Conservation (phyloP, 768 basidiomycete species). For the Collybia nuda region DNA sequence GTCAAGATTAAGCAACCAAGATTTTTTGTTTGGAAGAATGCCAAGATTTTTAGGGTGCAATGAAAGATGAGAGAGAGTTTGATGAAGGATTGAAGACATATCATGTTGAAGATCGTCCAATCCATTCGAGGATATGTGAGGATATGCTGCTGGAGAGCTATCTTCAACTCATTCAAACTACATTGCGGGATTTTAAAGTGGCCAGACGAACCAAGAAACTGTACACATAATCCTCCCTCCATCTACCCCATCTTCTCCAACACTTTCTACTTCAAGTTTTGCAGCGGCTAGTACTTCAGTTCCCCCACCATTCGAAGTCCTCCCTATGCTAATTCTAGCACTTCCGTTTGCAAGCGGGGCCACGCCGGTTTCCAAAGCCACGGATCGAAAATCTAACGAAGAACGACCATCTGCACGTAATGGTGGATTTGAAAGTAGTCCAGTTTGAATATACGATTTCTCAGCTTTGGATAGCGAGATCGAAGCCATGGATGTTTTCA, state of each 20-base stretch:
- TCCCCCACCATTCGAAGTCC: slow-evolving; percentile 53
- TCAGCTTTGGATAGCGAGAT: slow-evolving; percentile 73
- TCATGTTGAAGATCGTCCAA: slow-evolving; percentile 81
- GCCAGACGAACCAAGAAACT: slow-evolving; percentile 71
- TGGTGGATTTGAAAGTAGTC: slow-evolving; percentile 57
- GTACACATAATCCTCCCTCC: slow-evolving; percentile 65
- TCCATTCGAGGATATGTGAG: slow-evolving; percentile 57
- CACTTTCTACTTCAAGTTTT: slow-evolving; percentile 75
- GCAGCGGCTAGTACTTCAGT: slow-evolving; percentile 80
- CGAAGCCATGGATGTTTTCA: neutral
- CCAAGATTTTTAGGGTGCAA: slow-evolving; percentile 64
- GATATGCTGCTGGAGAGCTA: slow-evolving; percentile 83
- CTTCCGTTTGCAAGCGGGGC: slow-evolving; percentile 86
- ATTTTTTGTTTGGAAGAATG: slow-evolving; percentile 59
- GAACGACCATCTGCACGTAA: slow-evolving; percentile 78
- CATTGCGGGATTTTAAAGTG: neutral
- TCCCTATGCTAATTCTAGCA: slow-evolving; percentile 72
- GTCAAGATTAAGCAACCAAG: slow-evolving; percentile 79
- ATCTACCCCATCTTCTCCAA: slow-evolving; percentile 45
- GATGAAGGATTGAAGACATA: slow-evolving; percentile 59
- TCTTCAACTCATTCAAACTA: slow-evolving; percentile 27
- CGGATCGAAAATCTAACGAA: slow-evolving; percentile 62
- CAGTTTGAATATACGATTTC: slow-evolving; percentile 70
- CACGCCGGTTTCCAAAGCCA: slow-evolving; percentile 76
- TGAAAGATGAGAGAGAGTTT: slow-evolving; percentile 65